Evolutionary conservation across 2,329 filamentous ascomycete species (phyloP).

Genomic region (Neospermospora avenae): DNA sequence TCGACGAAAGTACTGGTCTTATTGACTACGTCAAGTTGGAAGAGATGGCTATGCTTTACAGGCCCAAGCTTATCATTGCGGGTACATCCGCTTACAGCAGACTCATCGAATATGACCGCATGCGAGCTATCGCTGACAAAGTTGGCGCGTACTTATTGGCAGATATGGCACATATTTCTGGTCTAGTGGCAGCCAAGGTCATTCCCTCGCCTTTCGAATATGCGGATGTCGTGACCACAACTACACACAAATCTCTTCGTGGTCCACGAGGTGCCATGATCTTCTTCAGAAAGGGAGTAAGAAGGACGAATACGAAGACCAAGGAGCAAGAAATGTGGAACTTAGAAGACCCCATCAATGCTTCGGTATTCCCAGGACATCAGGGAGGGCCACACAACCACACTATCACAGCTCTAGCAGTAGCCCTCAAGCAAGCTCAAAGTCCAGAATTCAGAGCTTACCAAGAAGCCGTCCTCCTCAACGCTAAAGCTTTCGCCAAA

Average conservation of each 20-base stretch:
- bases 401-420: conserved; percentile 92
- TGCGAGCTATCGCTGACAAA: conserved; percentile 89
- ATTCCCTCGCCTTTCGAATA: conserved; percentile 85
- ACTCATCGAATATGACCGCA: conserved; percentile 89
- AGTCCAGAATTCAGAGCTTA: conserved; percentile 88
- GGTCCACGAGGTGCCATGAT: conserved; percentile 96
- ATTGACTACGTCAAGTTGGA: conserved; percentile 95
- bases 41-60: conserved; percentile 81
- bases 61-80: conserved; percentile 92
- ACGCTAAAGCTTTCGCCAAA: conserved; percentile 81
- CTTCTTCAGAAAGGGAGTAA: conserved; percentile 93
- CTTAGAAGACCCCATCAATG: conserved; percentile 90
- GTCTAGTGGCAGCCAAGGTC: conserved; percentile 86
- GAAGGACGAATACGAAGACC: conserved; percentile 78
- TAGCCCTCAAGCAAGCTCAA: conserved; percentile 91
- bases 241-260: conserved; percentile 94
- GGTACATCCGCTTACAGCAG: conserved; percentile 95
- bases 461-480: conserved; percentile 84
- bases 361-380: conserved; percentile 95
- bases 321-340: conserved; percentile 85
- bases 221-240: conserved; percentile 95
- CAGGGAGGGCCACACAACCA: conserved; percentile 99
- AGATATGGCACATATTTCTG: conserved; percentile 97
- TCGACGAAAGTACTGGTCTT: conserved; percentile 84
- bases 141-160: conserved; percentile 88